Evolutionary conservation across 2,329 filamentous ascomycete species (phyloP), one percentile per base, ranked within the genome.

Genomic region (Fusarium sp.): DNA sequence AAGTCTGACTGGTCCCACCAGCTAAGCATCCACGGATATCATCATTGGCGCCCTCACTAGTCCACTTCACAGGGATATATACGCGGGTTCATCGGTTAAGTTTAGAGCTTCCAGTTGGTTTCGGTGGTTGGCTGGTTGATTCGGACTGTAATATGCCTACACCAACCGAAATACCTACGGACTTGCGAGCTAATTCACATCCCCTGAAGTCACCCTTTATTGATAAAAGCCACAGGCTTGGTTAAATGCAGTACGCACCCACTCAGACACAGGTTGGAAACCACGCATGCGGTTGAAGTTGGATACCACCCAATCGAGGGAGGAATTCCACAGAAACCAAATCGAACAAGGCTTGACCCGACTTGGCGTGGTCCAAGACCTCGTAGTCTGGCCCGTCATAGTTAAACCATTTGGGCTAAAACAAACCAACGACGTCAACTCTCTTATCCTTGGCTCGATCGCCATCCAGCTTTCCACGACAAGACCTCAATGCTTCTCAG

Each of bases 341-440:
- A 72, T 61, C 63, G 28, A 74, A 52, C 49, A 52, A 72, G 63
- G 65, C 71, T 72, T 73, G 33, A 35, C 71, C 71, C 37, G 67
- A 61, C 56, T 62, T 69, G 63, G 67, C 47, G 46, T 72, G 62
- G 71, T 42, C 58, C 57, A 66, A 42, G 33, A 38, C 46, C 52
- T 46, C 56, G 38, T 68, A 72, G 69, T 56, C 58, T 73, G 42
- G 49, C 53, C 49, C 38, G 58, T 73, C 71, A 69, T 58, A 70
- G 47, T 49, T 49, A 50, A 50, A 60, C 56, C 58, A 71, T 56
- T 63, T 46, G 52, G 50, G 68, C 71, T 74, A 72, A 71, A 52
- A 62, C 63, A 65, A 59, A 71, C 60, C 73, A 62, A 73, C 75
- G 65, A 77, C 75, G 75, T 77, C 75, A 77, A 75, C 63, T 62